Evolutionary conservation across 1,284 basidiomycete species (phyloP).

Genomic region (Phenoliferia sp.): DNA sequence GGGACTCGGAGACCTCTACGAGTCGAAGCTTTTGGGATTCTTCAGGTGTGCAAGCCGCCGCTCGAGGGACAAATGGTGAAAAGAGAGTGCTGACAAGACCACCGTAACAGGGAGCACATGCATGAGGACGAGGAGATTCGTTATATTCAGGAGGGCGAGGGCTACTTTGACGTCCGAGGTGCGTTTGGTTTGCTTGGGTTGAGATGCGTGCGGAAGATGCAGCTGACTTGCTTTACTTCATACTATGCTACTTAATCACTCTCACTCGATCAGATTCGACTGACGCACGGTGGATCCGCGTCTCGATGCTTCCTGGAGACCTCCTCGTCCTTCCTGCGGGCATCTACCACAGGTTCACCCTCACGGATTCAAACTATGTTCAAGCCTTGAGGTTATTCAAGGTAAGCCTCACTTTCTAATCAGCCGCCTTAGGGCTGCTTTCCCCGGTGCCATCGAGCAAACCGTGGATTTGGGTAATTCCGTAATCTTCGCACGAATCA

Average conservation of each 20-base stretch:
- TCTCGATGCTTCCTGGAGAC: constrained; percentile 63
- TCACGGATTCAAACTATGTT: constrained; percentile 63
- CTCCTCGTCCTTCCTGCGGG: constrained; percentile 45
- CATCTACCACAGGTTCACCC: constrained; percentile 80
- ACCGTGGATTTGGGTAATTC: neutral
- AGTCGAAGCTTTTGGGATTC: constrained; percentile 70
- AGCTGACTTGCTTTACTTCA: neutral
- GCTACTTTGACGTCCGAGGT: constrained; percentile 81
- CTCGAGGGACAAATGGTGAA: neutral
- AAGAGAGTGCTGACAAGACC: neutral
- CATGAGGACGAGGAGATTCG: constrained; percentile 90
- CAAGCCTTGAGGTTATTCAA: constrained; percentile 73
- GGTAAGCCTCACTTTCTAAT: constrained; percentile 43
- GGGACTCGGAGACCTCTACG: constrained; percentile 70
- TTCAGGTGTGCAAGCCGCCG: constrained; percentile 55
- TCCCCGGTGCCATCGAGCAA: neutral
- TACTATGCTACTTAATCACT: neutral
- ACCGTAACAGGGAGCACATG: constrained; percentile 52
- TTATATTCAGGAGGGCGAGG: constrained; percentile 71
- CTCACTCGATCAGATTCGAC: constrained; percentile 41
- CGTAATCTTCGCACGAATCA: neutral
- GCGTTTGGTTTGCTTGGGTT: constrained; percentile 29
- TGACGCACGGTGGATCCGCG: constrained; percentile 66
- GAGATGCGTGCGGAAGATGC: neutral
- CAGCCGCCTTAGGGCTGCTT: too few species aligned